Conservation (phyloP, 2,329 filamentous ascomycete genomes). For the Colletotrichum acutatum region DNA sequence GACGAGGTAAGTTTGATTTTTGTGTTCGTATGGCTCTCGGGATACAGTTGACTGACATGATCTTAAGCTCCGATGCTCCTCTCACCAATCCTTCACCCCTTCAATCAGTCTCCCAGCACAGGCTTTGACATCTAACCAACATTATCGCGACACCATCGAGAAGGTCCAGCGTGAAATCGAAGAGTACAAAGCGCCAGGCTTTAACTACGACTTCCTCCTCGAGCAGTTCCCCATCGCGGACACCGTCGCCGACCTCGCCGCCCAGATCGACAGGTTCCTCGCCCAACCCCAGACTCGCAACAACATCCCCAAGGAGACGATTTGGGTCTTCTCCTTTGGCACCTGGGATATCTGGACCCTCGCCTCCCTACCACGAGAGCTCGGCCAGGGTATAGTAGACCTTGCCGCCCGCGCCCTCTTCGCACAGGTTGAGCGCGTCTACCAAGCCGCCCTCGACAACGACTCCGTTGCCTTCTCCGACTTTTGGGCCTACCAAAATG, state of each 20-base stretch:
- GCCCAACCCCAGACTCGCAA: conserved; percentile 44
- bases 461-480: conserved; percentile 59
- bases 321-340: conserved; percentile 65
- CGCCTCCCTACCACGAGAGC: conserved; percentile 55
- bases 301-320: conserved; percentile 54
- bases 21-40: background rate
- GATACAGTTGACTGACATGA: background rate
- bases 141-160: conserved; percentile 61
- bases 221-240: conserved; percentile 54
- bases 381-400: conserved; percentile 51
- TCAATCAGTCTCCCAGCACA: conserved; percentile 56
- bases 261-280: conserved; percentile 60
- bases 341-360: conserved; percentile 66
- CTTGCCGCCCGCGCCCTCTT: conserved; percentile 53
- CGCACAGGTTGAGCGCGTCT: conserved; percentile 58
- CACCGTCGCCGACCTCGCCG: conserved; percentile 53
- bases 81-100: conserved; percentile 59
- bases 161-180: conserved; percentile 44
- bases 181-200: conserved; percentile 47
- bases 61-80: conserved; percentile 59
- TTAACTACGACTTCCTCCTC: conserved; percentile 56
- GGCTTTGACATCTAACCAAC: conserved; percentile 61
- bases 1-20: conserved; percentile 50
- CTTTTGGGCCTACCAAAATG: conserved; percentile 47
- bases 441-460: conserved; percentile 53